These are phyloP conservation scores for Noccaea bulbosa DNA, from an alignment of 345 rosid genomes.

Conservation along the genomic window DNA sequence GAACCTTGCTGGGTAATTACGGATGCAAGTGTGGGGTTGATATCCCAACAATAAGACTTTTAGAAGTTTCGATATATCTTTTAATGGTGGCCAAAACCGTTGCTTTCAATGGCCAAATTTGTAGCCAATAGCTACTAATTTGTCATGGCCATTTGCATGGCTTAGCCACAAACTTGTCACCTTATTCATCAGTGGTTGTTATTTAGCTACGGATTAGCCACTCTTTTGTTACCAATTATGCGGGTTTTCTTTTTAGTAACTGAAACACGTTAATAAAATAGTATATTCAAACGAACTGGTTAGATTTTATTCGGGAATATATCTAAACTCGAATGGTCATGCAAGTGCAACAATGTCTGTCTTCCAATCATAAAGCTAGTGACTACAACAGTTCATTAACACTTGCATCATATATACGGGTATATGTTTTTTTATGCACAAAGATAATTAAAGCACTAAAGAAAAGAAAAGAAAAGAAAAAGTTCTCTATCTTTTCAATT, in stretches of 20 bases:
- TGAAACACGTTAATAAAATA: not conserved
- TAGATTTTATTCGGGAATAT: not conserved
- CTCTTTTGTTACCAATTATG: not conserved
- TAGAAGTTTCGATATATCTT: too few relatives aligned
- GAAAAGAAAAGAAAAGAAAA: not conserved
- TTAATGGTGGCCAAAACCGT: not conserved
- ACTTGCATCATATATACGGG: not conserved
- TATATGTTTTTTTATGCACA: not conserved
- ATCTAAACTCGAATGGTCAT: not conserved
- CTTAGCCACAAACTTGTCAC: too few relatives aligned
- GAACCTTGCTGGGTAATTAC: not conserved
- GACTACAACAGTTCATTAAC: not conserved
- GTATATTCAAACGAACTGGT: not conserved
- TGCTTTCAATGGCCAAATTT: not conserved
- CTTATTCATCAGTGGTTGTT: too few relatives aligned
- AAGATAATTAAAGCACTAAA: constrained; percentile 30
- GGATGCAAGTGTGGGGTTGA: not conserved
- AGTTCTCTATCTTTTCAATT: constrained; percentile 1
- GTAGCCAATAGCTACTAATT: not conserved
- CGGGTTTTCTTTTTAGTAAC: not conserved
- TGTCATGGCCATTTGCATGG: not conserved
- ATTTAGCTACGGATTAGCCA: not conserved
- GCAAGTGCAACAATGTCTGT: not conserved
- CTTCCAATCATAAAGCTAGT: not conserved
- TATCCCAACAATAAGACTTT: not conserved